phyloP scores from a whole-genome alignment of 495 filamentous ascomycete genomes.

The Xylaria bambusicola region DNA sequence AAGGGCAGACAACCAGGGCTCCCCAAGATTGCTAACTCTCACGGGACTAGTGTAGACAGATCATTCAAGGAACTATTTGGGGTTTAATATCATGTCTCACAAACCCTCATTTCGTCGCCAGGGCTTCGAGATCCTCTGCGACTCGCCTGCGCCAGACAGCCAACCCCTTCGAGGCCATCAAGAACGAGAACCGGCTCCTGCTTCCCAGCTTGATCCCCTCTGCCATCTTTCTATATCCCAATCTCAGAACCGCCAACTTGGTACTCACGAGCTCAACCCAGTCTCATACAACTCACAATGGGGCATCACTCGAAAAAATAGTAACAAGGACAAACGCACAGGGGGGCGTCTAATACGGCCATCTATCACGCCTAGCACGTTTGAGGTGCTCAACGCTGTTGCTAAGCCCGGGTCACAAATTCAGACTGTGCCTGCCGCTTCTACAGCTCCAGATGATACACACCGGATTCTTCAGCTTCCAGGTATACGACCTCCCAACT shows the following conservation, averaged over 20 bases:
- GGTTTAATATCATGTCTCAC: conserved; percentile 23
- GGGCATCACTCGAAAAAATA: conserved; percentile 19
- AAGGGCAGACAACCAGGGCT: conserved; percentile 10
- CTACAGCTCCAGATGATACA: conserved; percentile 14
- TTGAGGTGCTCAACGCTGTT: conserved; percentile 31
- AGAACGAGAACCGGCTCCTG: not conserved
- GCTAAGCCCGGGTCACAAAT: conserved; percentile 25
- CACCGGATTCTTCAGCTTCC: conserved; percentile 22
- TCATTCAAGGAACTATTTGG: conserved; percentile 4
- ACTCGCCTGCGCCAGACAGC: conserved; percentile 22
- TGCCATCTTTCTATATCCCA: conserved; percentile 36
- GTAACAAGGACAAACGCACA: conserved; percentile 7
- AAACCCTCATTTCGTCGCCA: conserved; percentile 20
- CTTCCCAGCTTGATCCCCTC: conserved; percentile 24
- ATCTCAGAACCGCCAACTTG: conserved; percentile 36
- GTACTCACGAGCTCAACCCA: conserved; percentile 15
- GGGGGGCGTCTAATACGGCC: conserved; percentile 28
- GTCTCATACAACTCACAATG: conserved; percentile 4
- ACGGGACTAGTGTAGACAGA: conserved; percentile 7
- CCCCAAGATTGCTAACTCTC: conserved; percentile 10
- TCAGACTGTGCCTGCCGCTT: conserved; percentile 13
- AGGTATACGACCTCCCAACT: conserved; percentile 22
- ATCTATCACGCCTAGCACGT: conserved; percentile 29
- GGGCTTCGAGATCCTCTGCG: conserved; percentile 28
- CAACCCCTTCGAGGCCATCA: conserved; percentile 19